These are phyloP conservation scores for Tulasnella calospora DNA, from an alignment of 768 basidiomycete genomes.

Conservation along the genomic window DNA sequence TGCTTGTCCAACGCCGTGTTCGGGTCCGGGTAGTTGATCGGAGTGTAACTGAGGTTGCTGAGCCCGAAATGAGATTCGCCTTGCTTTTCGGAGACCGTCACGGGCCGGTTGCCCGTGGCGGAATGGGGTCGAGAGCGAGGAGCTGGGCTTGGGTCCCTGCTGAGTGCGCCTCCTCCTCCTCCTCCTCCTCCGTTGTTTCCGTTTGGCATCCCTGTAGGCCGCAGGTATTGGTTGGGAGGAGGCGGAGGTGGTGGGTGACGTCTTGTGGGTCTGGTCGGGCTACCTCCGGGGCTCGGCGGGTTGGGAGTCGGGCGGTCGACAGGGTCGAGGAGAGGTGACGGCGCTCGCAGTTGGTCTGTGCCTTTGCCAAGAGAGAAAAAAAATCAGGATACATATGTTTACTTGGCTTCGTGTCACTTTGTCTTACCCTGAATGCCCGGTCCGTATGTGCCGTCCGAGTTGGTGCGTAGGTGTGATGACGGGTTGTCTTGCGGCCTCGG, in stretches of 20 bases:
- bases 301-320: not conserved
- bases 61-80: not conserved
- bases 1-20: conserved; percentile 29
- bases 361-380: not conserved
- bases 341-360: not conserved
- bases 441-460: not conserved
- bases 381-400: not conserved
- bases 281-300: not conserved
- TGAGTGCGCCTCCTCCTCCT: too few species aligned
- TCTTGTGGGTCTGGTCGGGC: not conserved
- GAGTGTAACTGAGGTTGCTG: not conserved
- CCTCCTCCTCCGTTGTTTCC: not conserved
- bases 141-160: not conserved
- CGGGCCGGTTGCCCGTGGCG: not conserved
- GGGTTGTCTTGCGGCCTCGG: not conserved
- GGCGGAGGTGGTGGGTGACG: too few species aligned
- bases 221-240: not conserved
- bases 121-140: not conserved
- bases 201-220: not conserved
- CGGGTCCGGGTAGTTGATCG: conserved; percentile 5
- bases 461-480: not conserved
- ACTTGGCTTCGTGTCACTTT: not conserved
- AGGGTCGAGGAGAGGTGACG: not conserved
- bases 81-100: not conserved
- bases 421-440: not conserved